These are phyloP conservation scores for Mortierella sp. DNA, from an alignment of 371 early-diverging fungal species.

Conservation along the genomic window DNA sequence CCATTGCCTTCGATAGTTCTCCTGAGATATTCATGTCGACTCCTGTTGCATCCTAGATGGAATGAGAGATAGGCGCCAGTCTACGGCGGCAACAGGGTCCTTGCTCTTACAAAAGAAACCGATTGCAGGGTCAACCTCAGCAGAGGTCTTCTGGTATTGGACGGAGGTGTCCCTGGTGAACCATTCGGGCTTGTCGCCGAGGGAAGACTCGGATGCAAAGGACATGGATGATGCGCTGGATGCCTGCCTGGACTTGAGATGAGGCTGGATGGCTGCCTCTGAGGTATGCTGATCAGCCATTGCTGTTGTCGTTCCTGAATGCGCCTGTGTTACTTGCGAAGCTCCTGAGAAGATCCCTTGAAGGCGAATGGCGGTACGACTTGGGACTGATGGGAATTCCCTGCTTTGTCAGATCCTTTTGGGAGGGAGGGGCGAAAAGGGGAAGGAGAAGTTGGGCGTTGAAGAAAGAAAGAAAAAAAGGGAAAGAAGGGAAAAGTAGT, in stretches of 20 bases:
- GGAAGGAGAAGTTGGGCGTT: not conserved
- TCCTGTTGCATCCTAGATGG: not conserved
- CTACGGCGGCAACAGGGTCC: not conserved
- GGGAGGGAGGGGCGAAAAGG: too few relatives aligned
- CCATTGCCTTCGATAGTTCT: not conserved
- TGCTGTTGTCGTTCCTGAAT: not conserved
- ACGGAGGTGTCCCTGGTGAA: constrained; percentile 51
- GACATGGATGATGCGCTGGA: constrained; percentile 44
- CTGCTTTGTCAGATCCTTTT: too few relatives aligned
- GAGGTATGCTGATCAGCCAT: constrained; percentile 20
- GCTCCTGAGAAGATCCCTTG: not conserved
- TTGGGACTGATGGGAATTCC: not conserved
- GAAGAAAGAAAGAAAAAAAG: not conserved
- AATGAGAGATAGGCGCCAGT: not conserved
- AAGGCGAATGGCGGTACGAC: not conserved
- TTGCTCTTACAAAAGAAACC: constrained; percentile 52
- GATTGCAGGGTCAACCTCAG: constrained; percentile 54
- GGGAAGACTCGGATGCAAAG: constrained; percentile 38
- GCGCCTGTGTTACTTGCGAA: constrained; percentile 1
- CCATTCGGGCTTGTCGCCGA: constrained; percentile 52
- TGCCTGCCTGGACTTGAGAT: constrained; percentile 27
- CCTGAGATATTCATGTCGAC: not conserved
- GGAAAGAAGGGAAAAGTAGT: too few relatives aligned
- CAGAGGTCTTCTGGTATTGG: constrained; percentile 50
- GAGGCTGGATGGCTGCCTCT: constrained; percentile 16